Evolutionary conservation across 2,329 filamentous ascomycete species (phyloP).

Genomic region (Trichoderma sp.): DNA sequence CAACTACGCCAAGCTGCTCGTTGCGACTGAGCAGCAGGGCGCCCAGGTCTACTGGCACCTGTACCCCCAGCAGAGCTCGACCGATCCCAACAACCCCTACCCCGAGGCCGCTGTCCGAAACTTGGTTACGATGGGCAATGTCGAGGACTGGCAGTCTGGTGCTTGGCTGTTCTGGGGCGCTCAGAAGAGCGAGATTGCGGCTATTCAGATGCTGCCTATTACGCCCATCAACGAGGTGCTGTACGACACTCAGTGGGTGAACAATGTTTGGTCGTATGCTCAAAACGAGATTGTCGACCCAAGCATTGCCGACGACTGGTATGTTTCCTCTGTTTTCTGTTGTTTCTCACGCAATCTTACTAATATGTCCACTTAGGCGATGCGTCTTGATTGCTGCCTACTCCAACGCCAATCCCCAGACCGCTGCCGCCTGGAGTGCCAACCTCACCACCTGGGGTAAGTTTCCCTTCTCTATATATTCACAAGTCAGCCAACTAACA

Average conservation of each 20-base stretch:
- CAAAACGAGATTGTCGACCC: conserved; percentile 30
- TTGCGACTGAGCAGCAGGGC: conserved; percentile 31
- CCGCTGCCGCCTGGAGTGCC: conserved; percentile 30
- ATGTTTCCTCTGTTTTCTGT: background rate
- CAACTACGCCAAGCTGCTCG: conserved; percentile 32
- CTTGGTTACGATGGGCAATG: conserved; percentile 31
- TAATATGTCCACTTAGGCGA: conserved; percentile 25
- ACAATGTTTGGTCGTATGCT: conserved; percentile 32
- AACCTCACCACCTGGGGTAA: conserved; percentile 32
- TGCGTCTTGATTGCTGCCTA: conserved; percentile 32
- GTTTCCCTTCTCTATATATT: too few species aligned
- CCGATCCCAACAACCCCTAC: conserved; percentile 31
- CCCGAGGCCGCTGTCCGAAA: conserved; percentile 29
- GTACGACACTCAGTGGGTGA: conserved; percentile 31
- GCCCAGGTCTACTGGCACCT: conserved; percentile 33
- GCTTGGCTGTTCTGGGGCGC: conserved; percentile 30
- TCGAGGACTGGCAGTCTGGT: conserved; percentile 32
- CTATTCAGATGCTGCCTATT: conserved; percentile 25
- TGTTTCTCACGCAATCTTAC: background rate
- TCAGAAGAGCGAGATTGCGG: conserved; percentile 25
- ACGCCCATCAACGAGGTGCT: conserved; percentile 27
- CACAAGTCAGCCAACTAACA: too few species aligned
- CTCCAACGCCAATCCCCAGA: conserved; percentile 31
- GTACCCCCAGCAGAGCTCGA: conserved; percentile 27
- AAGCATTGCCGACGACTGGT: conserved; percentile 30